phyloP scores from a whole-genome alignment of 495 filamentous ascomycete species.

The Melanomma pulvis-pyrius region DNA sequence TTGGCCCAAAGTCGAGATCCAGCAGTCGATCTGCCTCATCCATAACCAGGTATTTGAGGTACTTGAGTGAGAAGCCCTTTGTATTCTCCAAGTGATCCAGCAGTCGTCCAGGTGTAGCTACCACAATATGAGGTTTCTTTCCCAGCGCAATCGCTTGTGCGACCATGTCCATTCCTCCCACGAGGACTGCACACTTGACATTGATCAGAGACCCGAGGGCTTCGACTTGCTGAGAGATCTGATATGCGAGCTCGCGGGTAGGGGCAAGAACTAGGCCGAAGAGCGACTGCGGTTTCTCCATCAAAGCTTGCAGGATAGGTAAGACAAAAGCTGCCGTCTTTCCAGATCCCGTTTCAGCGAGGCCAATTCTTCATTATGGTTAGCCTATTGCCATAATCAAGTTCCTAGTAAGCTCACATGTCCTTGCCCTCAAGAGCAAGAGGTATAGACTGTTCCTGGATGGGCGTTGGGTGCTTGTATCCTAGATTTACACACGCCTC shows the following conservation, averaged over 20 bases:
- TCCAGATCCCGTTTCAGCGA: constrained; percentile 92
- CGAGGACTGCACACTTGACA: constrained; percentile 75
- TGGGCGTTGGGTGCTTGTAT: constrained; percentile 70
- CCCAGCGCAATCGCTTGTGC: constrained; percentile 83
- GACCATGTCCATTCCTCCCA: constrained; percentile 95
- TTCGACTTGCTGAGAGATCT: constrained; percentile 84
- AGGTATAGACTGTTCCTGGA: constrained; percentile 58
- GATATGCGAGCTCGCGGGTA: constrained; percentile 87
- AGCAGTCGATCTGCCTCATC: constrained; percentile 93
- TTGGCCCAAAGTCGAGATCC: constrained; percentile 91
- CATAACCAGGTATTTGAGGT: constrained; percentile 81
- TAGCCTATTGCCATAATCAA: neutral
- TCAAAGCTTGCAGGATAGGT: constrained; percentile 71
- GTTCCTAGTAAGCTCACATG: constrained; percentile 45
- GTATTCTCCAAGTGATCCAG: constrained; percentile 96
- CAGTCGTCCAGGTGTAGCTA: constrained; percentile 86
- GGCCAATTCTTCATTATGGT: constrained; percentile 60
- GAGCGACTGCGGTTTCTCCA: constrained; percentile 77
- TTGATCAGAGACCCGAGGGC: constrained; percentile 80
- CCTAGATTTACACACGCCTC: constrained; percentile 81
- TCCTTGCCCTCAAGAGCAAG: constrained; percentile 79
- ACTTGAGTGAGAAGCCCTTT: constrained; percentile 83
- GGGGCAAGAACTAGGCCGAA: constrained; percentile 85
- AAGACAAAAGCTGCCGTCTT: constrained; percentile 92
- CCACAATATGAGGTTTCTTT: constrained; percentile 87